phyloP scores from a whole-genome alignment of 75 land plant genomes.

The Chamaecyparis obtusa region DNA sequence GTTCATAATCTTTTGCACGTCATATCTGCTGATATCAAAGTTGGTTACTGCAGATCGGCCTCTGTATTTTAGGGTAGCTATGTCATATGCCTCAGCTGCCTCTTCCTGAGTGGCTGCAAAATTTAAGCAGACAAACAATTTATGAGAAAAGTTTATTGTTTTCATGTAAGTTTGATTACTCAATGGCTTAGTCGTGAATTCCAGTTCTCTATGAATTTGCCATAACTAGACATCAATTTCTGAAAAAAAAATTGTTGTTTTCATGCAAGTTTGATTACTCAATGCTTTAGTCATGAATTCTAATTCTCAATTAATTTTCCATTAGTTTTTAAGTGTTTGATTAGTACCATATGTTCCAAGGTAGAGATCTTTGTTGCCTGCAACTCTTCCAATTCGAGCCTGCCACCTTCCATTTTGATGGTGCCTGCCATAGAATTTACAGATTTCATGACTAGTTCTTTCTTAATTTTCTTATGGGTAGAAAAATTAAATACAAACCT shows the following conservation, averaged over 20 bases:
- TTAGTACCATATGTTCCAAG: slow-evolving; percentile 81
- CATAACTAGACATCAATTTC: no score
- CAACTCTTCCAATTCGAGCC: slow-evolving; percentile 90
- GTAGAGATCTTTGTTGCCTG: slow-evolving; percentile 92
- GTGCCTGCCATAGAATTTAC: slow-evolving; percentile 36
- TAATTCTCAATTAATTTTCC: no score
- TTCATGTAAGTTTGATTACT: background rate
- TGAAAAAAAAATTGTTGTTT: no score
- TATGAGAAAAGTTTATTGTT: background rate
- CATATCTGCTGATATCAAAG: slow-evolving; percentile 29
- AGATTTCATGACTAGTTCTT: background rate
- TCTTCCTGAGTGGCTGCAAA: slow-evolving; percentile 21
- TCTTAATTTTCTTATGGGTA: background rate
- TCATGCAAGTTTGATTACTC: no score
- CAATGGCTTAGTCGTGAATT: background rate
- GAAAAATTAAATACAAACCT: slow-evolving; percentile 24
- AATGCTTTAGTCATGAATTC: no score
- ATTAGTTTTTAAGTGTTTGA: background rate
- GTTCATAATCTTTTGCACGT: background rate
- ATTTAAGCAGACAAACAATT: background rate
- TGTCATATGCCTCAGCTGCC: slow-evolving; percentile 29
- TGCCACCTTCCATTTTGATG: slow-evolving; percentile 90
- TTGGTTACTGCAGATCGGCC: slow-evolving; percentile 26
- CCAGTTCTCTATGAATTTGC: background rate
- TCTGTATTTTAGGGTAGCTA: slow-evolving; percentile 24